A percentile compares a stretch with the other conserved stretches of the same genome.
Conservation (phyloP, 176 grass and related monocot genomes). For the Bonia amplexicaulis region DNA sequence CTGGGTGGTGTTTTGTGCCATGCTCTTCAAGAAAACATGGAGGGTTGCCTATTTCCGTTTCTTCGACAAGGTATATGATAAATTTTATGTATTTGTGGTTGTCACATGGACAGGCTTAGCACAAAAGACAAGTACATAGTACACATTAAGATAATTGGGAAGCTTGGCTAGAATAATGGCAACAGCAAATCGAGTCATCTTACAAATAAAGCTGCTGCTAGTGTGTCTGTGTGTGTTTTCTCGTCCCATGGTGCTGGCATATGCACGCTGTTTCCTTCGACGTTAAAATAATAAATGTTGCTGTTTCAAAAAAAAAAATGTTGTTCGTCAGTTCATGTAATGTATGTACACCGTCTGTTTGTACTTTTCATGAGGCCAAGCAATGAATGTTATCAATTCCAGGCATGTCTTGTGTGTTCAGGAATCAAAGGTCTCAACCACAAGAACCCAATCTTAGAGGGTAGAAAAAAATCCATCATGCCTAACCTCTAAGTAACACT, state of each 20-base stretch:
- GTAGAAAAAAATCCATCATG: no score
- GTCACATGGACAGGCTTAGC: background rate
- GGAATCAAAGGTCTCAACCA: no score
- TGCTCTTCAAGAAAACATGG: constrained; percentile 23
- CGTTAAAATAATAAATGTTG: background rate
- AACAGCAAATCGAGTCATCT: background rate
- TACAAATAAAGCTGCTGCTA: background rate
- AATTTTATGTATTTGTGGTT: background rate
- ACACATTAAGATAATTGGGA: background rate
- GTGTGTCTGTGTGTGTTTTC: background rate
- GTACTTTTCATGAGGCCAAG: background rate
- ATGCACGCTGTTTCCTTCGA: background rate
- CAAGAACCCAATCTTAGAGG: background rate
- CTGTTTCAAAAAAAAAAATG: no score
- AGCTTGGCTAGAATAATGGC: background rate
- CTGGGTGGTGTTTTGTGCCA: constrained; percentile 7
- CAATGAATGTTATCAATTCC: background rate
- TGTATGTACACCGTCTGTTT: background rate
- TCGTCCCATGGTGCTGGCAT: background rate
- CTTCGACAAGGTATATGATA: background rate
- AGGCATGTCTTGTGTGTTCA: background rate
- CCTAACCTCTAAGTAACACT: no score
- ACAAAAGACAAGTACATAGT: no score
- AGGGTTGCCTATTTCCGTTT: constrained; percentile 17
- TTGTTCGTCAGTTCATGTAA: background rate